These are phyloP conservation scores for Candida pseudoviswanathii DNA, from an alignment of 1,139 yeast genomes.

Conservation along the genomic window DNA sequence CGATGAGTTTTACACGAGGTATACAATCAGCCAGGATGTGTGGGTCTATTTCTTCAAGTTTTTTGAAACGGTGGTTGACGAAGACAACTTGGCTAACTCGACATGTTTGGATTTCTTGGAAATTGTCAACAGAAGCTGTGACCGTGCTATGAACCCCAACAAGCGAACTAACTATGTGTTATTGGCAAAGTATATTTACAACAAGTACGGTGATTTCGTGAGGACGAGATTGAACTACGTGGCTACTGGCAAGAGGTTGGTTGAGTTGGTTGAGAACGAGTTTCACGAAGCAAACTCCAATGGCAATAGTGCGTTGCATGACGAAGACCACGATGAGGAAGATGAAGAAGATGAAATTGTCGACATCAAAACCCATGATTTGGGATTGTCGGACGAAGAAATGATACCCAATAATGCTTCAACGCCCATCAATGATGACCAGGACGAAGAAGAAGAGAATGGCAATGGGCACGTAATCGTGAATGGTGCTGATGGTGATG, in stretches of 20 bases:
- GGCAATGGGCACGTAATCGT: conserved; percentile 10
- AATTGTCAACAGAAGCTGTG: conserved; percentile 41
- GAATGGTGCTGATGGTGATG: background rate
- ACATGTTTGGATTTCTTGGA: conserved; percentile 74
- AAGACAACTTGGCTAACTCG: conserved; percentile 71
- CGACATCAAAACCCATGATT: conserved; percentile 21
- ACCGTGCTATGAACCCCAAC: conserved; percentile 20
- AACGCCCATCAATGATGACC: conserved; percentile 29
- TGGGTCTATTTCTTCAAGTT: conserved; percentile 53
- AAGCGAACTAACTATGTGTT: conserved; percentile 44
- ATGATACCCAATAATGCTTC: conserved; percentile 26
- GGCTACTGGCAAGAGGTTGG: conserved; percentile 34
- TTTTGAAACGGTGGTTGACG: conserved; percentile 50
- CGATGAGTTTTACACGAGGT: conserved; percentile 60
- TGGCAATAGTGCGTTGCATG: conserved; percentile 2
- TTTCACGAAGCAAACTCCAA: background rate
- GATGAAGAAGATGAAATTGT: conserved; percentile 17
- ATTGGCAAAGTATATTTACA: conserved; percentile 52
- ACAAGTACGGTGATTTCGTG: conserved; percentile 31
- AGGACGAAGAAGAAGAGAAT: conserved; percentile 15
- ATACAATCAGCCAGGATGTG: conserved; percentile 58
- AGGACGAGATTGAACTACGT: conserved; percentile 26
- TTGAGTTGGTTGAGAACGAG: conserved; percentile 33
- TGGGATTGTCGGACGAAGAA: conserved; percentile 30
- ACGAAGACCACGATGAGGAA: conserved; percentile 30